These are phyloP conservation scores for Stagonosporopsis rhizophila DNA, from an alignment of 2,329 filamentous ascomycete species.

Conservation along the genomic window DNA sequence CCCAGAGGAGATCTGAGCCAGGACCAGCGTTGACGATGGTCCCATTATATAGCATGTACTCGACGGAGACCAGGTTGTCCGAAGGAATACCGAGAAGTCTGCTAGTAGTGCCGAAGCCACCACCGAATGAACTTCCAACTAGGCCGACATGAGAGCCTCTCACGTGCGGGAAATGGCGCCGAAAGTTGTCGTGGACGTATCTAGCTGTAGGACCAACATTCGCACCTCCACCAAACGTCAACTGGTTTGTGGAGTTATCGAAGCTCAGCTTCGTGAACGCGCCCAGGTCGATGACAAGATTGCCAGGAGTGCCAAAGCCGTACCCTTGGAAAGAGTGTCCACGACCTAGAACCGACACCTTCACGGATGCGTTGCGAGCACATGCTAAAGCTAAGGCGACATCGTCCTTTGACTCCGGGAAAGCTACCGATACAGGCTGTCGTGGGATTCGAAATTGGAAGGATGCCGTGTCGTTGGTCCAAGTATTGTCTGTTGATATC, in stretches of 20 bases:
- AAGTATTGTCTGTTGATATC: slow-evolving; percentile 15
- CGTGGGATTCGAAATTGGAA: slow-evolving; percentile 20
- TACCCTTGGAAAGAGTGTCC: slow-evolving; percentile 25
- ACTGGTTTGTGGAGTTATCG: slow-evolving; percentile 17
- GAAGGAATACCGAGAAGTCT: slow-evolving; percentile 16
- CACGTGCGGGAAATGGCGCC: slow-evolving; percentile 20
- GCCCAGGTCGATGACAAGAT: slow-evolving; percentile 20
- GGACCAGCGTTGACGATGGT: slow-evolving; percentile 12
- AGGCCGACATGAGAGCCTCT: slow-evolving; percentile 21
- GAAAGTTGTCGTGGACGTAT: slow-evolving; percentile 6
- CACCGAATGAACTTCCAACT: slow-evolving; percentile 14
- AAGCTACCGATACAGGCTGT: slow-evolving; percentile 17
- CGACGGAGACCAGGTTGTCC: slow-evolving; percentile 20
- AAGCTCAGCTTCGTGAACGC: slow-evolving; percentile 20
- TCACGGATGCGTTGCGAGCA: slow-evolving; percentile 21
- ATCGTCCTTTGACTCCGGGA: slow-evolving; percentile 15
- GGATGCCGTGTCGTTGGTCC: slow-evolving; percentile 20
- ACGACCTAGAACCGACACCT: slow-evolving; percentile 17
- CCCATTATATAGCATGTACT: slow-evolving; percentile 24
- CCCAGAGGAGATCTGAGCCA: slow-evolving; percentile 21
- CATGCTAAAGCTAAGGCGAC: slow-evolving; percentile 18
- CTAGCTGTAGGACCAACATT: slow-evolving; percentile 21
- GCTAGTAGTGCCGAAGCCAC: slow-evolving; percentile 20
- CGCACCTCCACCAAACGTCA: slow-evolving; percentile 21
- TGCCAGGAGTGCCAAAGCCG: slow-evolving; percentile 18